Evolutionary conservation across 257 asterid species (phyloP), one percentile per base, ranked within the genome.

Genomic region (Leptodermis oblonga): DNA sequence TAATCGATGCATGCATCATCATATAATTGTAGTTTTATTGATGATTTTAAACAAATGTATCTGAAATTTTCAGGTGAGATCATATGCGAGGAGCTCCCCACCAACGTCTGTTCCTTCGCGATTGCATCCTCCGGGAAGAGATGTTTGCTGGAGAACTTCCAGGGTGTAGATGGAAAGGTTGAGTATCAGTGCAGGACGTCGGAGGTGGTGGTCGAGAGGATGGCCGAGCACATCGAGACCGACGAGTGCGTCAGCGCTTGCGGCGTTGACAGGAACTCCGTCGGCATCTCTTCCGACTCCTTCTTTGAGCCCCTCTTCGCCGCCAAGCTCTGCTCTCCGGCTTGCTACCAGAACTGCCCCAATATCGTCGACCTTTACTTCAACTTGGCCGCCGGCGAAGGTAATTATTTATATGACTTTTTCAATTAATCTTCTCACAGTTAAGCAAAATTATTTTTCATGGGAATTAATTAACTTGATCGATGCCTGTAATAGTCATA

Each of bases 381-480:
- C 83, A 85, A 89, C 75, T 84, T 92, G 67, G 98, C 96, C 9
- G 94, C 90, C 15, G 92, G 90, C 23, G 96, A 92, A 83, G 98
- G 97, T 91, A 83, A n/a, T 5, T 45, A 34, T 34, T 34, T 2
- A 2, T 34, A 34, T 34, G 3, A 34, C 6, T 34, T 34, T 34
- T 34, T 34, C 6, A 34, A 34, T 34, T 2, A 2, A 34, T 34
- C 3, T 34, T 2, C 6, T 2, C 6, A 34, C 6, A 34, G 3
- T 2, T 34, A 34, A 2, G 6, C 39, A 34, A 34, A 34, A 34
- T 2, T 2, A 34, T 2, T 34, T 34, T 34, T 34, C 6, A 34
- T 6, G 39, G 39, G 39, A 34, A 34, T 34, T 53, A 22, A 22
- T 6, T 23, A 28, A 53, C 30, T 6, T 23, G 9, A 6, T 51